These are phyloP conservation scores for Didymella arachidicola DNA, from an alignment of 2,329 filamentous ascomycete species.

Conservation along the genomic window DNA sequence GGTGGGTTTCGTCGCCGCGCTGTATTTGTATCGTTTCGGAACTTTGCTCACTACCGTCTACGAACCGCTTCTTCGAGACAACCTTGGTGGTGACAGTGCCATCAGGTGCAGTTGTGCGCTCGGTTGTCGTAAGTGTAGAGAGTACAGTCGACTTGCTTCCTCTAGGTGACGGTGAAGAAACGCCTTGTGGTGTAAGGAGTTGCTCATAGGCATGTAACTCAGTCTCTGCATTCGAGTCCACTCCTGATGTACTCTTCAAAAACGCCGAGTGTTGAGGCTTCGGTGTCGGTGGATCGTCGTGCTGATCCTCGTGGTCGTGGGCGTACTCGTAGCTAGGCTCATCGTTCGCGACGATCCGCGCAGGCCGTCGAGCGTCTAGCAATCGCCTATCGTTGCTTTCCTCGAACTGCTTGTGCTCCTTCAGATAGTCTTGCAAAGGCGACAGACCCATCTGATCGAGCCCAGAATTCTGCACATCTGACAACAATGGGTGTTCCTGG, in stretches of 20 bases:
- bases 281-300: slow-evolving; percentile 46
- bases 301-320: slow-evolving; percentile 44
- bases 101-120: slow-evolving; percentile 63
- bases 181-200: slow-evolving; percentile 49
- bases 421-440: slow-evolving; percentile 11
- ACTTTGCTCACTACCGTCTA: slow-evolving; percentile 67
- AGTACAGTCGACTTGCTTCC: slow-evolving; percentile 51
- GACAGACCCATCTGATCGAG: slow-evolving; percentile 24
- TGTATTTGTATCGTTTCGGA: slow-evolving; percentile 62
- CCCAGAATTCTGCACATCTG: slow-evolving; percentile 18
- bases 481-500: slow-evolving; percentile 16
- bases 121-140: slow-evolving; percentile 65
- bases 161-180: not conserved
- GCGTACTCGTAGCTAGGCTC: slow-evolving; percentile 47
- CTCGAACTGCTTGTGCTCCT: slow-evolving; percentile 12
- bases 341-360: slow-evolving; percentile 23
- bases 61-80: slow-evolving; percentile 65
- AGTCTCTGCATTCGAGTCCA: slow-evolving; percentile 35
- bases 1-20: slow-evolving; percentile 32
- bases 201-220: slow-evolving; percentile 64
- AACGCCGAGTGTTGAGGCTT: slow-evolving; percentile 26
- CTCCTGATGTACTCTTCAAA: not conserved
- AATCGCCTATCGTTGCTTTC: not conserved
- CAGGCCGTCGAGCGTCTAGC: not conserved
- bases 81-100: slow-evolving; percentile 66